These are phyloP conservation scores for Cicer judaicum DNA, from an alignment of 306 rosid genomes.

Conservation along the genomic window DNA sequence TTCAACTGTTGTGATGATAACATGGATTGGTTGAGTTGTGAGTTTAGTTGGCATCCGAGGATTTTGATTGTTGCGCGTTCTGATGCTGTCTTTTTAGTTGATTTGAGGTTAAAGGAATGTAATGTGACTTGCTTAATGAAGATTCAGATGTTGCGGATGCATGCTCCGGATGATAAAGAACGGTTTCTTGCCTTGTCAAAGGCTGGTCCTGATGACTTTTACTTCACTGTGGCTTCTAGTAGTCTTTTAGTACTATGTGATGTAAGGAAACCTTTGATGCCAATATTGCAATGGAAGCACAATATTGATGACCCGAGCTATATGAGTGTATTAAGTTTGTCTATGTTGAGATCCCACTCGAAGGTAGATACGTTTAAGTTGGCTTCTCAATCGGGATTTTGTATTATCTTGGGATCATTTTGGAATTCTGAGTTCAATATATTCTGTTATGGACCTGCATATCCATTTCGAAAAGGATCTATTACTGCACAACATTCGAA, in stretches of 20 bases:
- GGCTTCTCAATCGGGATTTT: slow-evolving; percentile 70
- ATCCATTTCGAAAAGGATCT: slow-evolving; percentile 46
- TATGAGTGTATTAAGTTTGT: slow-evolving; percentile 55
- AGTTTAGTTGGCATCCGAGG: slow-evolving; percentile 76
- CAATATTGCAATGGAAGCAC: slow-evolving; percentile 72
- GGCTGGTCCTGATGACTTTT: slow-evolving; percentile 56
- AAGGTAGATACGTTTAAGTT: slow-evolving; percentile 50
- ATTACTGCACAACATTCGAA: slow-evolving; percentile 48
- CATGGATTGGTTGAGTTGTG: slow-evolving; percentile 67
- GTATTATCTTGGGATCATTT: slow-evolving; percentile 73
- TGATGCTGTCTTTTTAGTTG: slow-evolving; percentile 70
- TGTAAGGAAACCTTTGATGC: slow-evolving; percentile 65
- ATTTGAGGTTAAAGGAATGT: slow-evolving; percentile 54
- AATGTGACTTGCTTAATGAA: slow-evolving; percentile 58
- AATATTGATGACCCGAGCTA: slow-evolving; percentile 57
- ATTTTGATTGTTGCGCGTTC: slow-evolving; percentile 63
- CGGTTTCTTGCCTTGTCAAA: slow-evolving; percentile 60
- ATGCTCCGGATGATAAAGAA: slow-evolving; percentile 51
- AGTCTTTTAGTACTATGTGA: slow-evolving; percentile 66
- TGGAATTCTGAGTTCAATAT: slow-evolving; percentile 64
- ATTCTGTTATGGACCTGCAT: slow-evolving; percentile 66
- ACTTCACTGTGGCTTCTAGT: slow-evolving; percentile 62
- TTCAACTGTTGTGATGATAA: slow-evolving; percentile 28
- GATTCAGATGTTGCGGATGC: slow-evolving; percentile 54
- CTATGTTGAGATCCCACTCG: slow-evolving; percentile 62